Conservation (phyloP, 1,284 basidiomycete genomes). For the Boletus holoroseus region DNA sequence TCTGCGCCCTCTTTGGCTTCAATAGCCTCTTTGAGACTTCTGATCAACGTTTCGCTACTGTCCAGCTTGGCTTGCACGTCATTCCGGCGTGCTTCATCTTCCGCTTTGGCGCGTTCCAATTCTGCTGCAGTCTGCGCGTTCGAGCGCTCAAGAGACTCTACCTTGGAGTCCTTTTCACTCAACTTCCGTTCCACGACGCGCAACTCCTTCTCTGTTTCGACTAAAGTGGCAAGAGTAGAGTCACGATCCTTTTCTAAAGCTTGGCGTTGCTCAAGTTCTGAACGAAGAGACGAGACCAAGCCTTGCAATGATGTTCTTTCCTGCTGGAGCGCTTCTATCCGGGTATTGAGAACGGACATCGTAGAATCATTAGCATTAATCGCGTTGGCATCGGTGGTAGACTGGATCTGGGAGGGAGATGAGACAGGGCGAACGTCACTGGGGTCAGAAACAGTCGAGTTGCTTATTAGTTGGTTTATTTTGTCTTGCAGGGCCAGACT, state of each 20-base stretch:
- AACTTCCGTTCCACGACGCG: conserved; percentile 43
- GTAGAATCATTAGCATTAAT: conserved; percentile 34
- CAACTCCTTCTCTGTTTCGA: conserved; percentile 47
- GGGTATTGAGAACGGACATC: conserved; percentile 41
- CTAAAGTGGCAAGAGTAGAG: conserved; percentile 37
- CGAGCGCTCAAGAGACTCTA: conserved; percentile 47
- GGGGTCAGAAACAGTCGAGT: conserved; percentile 20
- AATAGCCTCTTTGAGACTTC: conserved; percentile 48
- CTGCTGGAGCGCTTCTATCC: conserved; percentile 51
- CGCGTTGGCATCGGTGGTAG: conserved; percentile 31
- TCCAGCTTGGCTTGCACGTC: conserved; percentile 48
- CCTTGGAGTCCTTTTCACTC: conserved; percentile 48
- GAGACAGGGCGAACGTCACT: conserved; percentile 7
- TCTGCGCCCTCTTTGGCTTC: conserved; percentile 50
- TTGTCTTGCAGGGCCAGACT: conserved; percentile 47
- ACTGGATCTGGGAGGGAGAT: conserved; percentile 11
- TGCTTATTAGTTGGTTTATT: conserved; percentile 42
- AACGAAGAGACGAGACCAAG: conserved; percentile 34
- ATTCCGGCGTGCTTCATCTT: conserved; percentile 43
- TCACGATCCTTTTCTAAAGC: conserved; percentile 46
- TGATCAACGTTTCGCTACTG: conserved; percentile 41
- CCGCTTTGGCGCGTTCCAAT: conserved; percentile 41
- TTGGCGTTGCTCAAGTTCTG: conserved; percentile 31
- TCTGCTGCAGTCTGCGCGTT: conserved; percentile 41
- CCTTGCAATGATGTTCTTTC: conserved; percentile 43